Percentiles rank a stretch among this genome's conserved stretches.
These are phyloP conservation scores for Amanita exitialis DNA, from an alignment of 768 basidiomycete species.

Conservation along the genomic window DNA sequence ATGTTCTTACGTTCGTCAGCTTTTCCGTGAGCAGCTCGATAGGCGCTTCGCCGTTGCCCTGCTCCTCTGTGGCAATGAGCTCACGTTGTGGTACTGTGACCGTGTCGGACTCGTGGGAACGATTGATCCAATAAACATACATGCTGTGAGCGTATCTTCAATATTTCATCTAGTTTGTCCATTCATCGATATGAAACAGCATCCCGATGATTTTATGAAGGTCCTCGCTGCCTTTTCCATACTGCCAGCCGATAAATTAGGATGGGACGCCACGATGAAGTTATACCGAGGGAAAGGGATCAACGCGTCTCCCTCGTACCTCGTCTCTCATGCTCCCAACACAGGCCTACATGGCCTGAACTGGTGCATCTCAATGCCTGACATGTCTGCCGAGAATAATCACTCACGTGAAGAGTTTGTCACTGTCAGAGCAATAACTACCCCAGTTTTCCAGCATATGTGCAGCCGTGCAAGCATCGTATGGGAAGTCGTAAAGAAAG, in stretches of 20 bases:
- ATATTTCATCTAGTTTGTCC: too few relatives aligned
- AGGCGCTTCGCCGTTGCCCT: constrained; percentile 7
- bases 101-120: constrained; percentile 9
- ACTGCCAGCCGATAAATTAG: background rate
- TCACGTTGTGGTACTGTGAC: constrained; percentile 6
- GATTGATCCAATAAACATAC: constrained; percentile 7
- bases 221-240: background rate
- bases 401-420: background rate
- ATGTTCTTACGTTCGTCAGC: constrained; percentile 8
- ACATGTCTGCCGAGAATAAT: background rate
- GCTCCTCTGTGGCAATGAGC: constrained; percentile 1
- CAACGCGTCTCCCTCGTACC: background rate
- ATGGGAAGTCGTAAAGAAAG: background rate
- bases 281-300: background rate
- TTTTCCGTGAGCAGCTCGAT: constrained; percentile 9
- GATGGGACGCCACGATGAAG: background rate
- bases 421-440: background rate
- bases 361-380: background rate
- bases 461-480: background rate
- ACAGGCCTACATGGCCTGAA: background rate
- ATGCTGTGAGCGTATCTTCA: background rate
- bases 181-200: background rate
- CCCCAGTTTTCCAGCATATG: background rate
- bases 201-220: background rate
- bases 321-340: too few relatives aligned